Evolutionary conservation across 139 green algal genomes (phyloP).

Genomic region (Medakamo hakoo): DNA sequence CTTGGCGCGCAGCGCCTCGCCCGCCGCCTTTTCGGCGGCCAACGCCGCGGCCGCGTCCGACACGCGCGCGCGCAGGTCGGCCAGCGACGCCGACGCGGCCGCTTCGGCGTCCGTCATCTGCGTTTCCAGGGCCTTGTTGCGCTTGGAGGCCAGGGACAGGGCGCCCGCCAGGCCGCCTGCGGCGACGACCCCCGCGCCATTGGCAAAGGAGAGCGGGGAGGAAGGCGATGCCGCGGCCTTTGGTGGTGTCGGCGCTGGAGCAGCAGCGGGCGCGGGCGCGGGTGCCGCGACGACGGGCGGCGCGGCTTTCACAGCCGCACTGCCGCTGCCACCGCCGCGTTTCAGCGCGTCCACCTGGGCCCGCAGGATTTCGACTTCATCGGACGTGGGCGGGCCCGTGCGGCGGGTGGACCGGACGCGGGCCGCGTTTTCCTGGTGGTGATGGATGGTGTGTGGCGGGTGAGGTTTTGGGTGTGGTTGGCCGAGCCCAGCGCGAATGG

Average conservation of each 20-base stretch:
- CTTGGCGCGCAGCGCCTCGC: too few species aligned
- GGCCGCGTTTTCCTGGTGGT: neutral
- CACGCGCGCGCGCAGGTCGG: conserved; percentile 1
- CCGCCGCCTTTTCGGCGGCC: neutral
- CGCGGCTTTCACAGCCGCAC: neutral
- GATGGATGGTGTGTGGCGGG: neutral
- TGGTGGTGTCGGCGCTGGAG: neutral
- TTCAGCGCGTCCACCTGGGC: neutral
- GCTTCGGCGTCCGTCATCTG: neutral
- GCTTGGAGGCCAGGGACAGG: conserved; percentile 7
- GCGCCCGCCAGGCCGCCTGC: conserved; percentile 7
- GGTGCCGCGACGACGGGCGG: neutral
- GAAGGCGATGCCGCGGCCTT: neutral
- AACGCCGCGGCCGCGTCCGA: neutral
- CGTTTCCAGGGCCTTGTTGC: neutral
- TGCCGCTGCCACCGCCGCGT: neutral
- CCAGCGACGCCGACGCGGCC: neutral
- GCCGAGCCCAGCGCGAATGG: too few species aligned
- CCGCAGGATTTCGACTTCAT: neutral
- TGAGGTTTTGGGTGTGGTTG: neutral
- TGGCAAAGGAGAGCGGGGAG: conserved; percentile 1
- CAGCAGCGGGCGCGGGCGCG: neutral
- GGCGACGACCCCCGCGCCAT: conserved; percentile 4
- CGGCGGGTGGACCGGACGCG: neutral
- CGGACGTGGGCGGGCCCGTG: neutral